Base-by-base conservation (phyloP, 495 filamentous ascomycete species). In the Talaromyces borbonicus region DNA sequence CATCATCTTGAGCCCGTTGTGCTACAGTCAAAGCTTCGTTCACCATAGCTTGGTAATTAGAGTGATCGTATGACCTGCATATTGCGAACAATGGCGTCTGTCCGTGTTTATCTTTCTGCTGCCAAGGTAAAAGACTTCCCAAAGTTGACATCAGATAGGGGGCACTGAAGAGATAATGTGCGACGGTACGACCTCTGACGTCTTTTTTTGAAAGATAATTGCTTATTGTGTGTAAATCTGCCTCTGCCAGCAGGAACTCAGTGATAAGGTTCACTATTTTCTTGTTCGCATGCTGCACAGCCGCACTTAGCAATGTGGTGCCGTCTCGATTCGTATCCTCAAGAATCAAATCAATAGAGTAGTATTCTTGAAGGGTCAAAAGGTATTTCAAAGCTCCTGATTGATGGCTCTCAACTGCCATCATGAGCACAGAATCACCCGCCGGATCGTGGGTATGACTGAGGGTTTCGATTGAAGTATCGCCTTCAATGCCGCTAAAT, bases 71-170 rank as follows among this genome's bases (percentile, higher is more conserved):
- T 0, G 87, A 95, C 47, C 93, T 77, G 60, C 87, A 95, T 4
- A 97, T 68, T 7, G 93, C 93, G 57, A 96, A 96, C 9, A 99
- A 66, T 5, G 93, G 93, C 4, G 93, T 99, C 60, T 96, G 90
- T 0, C 92, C 93, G 61, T 95, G 95, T 54, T 85, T 94, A 59
- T 99, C 93, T 51, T 83, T 88, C 54, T 86, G 75, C 39, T 78
- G 75, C 93, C 93, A 99, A 7, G 90, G 87, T 37, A 97, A 63
- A 54, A 90, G 59, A 19, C 72, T 69, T 11, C 87, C 87, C 35
- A 97, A 77, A 35, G 75, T 70, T 20, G 66, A 65, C 55, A 97
- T 86, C 25, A 97, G 68, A 18, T 78, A 74, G 3, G 90, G 92
- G 3, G 85, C 81, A 58, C 90, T 87, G 66, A 97, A 99, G n/a